These are phyloP conservation scores for Chenopodium quinoa DNA, from an alignment of 148 eudicot species.

Conservation along the genomic window DNA sequence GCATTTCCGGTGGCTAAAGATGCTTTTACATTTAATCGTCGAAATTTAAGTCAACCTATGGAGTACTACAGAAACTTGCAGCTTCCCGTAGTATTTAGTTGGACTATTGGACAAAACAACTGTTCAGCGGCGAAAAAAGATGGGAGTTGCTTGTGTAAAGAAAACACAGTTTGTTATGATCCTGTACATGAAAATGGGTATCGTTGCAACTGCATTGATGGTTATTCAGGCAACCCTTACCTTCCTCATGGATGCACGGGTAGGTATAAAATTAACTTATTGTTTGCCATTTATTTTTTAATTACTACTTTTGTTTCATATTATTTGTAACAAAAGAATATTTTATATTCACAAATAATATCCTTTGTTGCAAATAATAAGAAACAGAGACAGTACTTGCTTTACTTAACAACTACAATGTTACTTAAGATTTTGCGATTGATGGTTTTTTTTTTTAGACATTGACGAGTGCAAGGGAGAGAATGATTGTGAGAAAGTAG, in stretches of 20 bases:
- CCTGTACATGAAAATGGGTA: neutral
- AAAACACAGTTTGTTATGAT: constrained; percentile 14
- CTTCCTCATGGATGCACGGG: constrained; percentile 17
- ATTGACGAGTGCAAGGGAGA: no score
- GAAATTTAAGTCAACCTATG: neutral
- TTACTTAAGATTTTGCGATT: no score
- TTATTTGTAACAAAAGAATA: no score
- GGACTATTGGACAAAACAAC: constrained; percentile 18
- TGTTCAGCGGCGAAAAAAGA: constrained; percentile 15
- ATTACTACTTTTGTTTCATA: no score
- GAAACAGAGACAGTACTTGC: no score
- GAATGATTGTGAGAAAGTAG: no score
- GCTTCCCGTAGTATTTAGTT: constrained; percentile 19
- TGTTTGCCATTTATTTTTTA: no score
- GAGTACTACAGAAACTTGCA: no score
- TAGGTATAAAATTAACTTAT: neutral
- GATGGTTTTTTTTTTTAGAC: no score
- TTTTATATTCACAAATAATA: no score
- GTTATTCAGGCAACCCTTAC: constrained; percentile 11
- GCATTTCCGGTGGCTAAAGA: constrained; percentile 22
- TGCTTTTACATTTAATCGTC: neutral
- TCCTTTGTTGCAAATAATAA: no score
- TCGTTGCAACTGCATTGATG: constrained; percentile 18
- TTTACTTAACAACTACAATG: no score
- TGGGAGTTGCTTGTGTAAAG: constrained; percentile 10